phyloP scores from a whole-genome alignment of 75 land plant species.

The Pseudotsuga menziesii region DNA sequence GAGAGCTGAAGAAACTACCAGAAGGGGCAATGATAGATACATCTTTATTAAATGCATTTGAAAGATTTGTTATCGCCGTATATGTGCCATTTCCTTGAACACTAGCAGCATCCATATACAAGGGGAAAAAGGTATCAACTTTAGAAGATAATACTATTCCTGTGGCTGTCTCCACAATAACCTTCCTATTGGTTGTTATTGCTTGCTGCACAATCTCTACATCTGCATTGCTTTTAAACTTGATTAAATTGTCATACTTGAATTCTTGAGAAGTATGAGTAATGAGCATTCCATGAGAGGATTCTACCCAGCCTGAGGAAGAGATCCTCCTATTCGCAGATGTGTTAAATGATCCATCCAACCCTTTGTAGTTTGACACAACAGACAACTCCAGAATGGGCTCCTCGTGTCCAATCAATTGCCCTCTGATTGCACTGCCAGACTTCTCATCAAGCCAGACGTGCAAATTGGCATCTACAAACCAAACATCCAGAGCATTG shows the following conservation, averaged over 20 bases:
- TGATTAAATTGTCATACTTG: conserved; percentile 16
- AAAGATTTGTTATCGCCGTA: neutral
- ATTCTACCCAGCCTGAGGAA: conserved; percentile 34
- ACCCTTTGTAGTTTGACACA: conserved; percentile 10
- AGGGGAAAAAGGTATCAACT: conserved; percentile 9
- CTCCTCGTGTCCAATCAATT: conserved; percentile 14
- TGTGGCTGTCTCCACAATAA: conserved; percentile 12
- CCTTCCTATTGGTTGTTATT: conserved; percentile 14
- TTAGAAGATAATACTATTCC: conserved; percentile 4
- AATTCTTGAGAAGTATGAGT: conserved; percentile 22
- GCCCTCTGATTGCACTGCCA: conserved; percentile 13
- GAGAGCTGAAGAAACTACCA: conserved; percentile 12
- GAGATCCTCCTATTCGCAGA: conserved; percentile 17
- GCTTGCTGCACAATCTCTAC: conserved; percentile 15
- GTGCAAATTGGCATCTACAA: conserved; percentile 38
- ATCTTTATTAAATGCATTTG: conserved; percentile 8
- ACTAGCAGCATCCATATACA: neutral
- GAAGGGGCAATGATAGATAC: conserved; percentile 1
- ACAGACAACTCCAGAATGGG: neutral
- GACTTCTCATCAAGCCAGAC: conserved; percentile 37
- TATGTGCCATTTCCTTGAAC: conserved; percentile 7
- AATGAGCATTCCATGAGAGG: conserved; percentile 35
- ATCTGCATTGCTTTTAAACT: conserved; percentile 3
- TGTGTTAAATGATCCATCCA: conserved; percentile 29
- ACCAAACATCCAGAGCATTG: conserved; percentile 29